Evolutionary conservation across 2,329 filamentous ascomycete genomes (phyloP), one percentile per base, ranked within the genome.

Genomic region (Fusarium albidum): DNA sequence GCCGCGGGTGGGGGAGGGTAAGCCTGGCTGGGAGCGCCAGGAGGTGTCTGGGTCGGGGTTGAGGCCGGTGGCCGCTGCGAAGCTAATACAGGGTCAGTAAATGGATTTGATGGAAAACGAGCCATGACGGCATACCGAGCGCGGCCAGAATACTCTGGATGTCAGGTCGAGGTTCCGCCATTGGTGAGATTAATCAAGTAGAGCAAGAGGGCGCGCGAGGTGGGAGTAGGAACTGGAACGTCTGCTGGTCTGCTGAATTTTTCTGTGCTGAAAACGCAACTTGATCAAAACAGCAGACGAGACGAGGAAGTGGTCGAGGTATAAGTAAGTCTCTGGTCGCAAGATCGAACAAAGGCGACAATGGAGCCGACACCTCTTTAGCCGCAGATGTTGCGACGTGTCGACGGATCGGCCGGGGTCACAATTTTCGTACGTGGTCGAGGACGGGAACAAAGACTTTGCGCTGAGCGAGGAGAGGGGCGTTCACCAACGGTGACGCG

Each of bases 61-160:
- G 75, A 66, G 13, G 73, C 70, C 12, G 76, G 69, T 37, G 75
- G 75, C 61, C 75, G 73, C 68, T 80, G 78, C 31, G 78, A 76
- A 37, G 76, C 76, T 80, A 64, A 47, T 61, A 42, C 42, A 54
- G 56, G 35, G 64, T 68, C 45, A 69, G 64, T 50, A 34, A 53
- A 21, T 51, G 45, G 28, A 37, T 35, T 48, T 37, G 40, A 50
- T 34, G 27, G 13, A 53, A 39, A 29, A n/a, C 32, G 32, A 47
- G 44, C 37, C 44, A 49, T 25, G 43, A 39, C 32, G 29, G 52
- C 76, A 66, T 74, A 80, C 78, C 78, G 49, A 81, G 71, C 55
- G 78, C 78, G 50, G 78, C 78, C 59, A 81, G 71, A 53, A 81
- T 79, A 56, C 76, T 78, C 65, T 79, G 65, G 41, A 68, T 68